Evolutionary conservation across 2,329 filamentous ascomycete species (phyloP), one percentile per base, ranked within the genome.

Genomic region (Ophiostoma australiae): DNA sequence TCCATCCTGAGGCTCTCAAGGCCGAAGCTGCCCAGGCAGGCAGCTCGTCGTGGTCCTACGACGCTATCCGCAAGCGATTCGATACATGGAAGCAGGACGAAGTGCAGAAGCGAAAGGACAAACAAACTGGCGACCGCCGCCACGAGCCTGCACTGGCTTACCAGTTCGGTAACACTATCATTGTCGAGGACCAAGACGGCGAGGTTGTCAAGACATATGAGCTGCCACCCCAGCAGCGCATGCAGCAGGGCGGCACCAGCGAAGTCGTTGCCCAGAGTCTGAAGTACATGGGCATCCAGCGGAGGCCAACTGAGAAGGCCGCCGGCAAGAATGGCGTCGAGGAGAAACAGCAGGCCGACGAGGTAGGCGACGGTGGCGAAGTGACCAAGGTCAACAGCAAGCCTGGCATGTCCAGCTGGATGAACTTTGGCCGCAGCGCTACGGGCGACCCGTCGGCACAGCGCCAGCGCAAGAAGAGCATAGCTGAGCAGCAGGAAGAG

Each of bases 181-280:
- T 96, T 77, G 91, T 96, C 20, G 92, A 96, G 80, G 91, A 96
- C 73, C 90, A 91, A 78, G 75, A 94, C 75, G 92, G 92, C 63
- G 92, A 96, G 78, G 92, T 96, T 41, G 86, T 96, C 78, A 94
- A 94, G 81, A 89, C 91, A 71, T 94, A 93, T 77, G 89, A 94
- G 74, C 85, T 94, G 37, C 89, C 90, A 0, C 81, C 84, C 52
- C 52, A 48, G 5, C 44, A 48, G 44, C 44, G 44, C 44, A 15
- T 2, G 0, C 80, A 86, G 35, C 87, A 84, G 73, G 73, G 75
- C 0, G 78, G 75, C 23, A 31, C 68, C 4, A 67, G 39, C 7
- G 80, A 79, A 63, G 73, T 80, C 23, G 76, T 85, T 39, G 79
- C 80, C 23, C 80, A 82, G 33, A 80, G 84, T 70, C 79, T 86